A percentile compares a stretch with the other conserved stretches of the same genome.
These are phyloP conservation scores for Xylaria sp. DNA, from an alignment of 2,329 filamentous ascomycete species.

Conservation along the genomic window DNA sequence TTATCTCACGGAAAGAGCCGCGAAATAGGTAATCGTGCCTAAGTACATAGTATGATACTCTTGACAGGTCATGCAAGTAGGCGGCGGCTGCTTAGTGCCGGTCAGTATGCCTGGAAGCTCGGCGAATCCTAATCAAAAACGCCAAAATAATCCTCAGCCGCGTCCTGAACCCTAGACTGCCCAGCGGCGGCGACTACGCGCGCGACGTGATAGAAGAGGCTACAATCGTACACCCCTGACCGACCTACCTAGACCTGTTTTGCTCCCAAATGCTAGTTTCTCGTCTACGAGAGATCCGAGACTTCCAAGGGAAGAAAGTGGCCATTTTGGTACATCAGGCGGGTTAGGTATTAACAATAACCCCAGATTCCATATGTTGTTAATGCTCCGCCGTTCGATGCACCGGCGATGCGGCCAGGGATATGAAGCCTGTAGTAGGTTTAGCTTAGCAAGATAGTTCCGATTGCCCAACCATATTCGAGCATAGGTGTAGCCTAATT, in stretches of 20 bases:
- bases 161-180: neutral
- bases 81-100: neutral
- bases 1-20: neutral
- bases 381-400: neutral
- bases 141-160: neutral
- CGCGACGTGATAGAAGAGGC: conserved; percentile 6
- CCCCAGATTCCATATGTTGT: neutral
- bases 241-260: neutral
- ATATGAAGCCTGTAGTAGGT: neutral
- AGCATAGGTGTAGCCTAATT: neutral
- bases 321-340: too few relatives aligned
- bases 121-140: neutral
- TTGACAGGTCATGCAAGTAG: neutral
- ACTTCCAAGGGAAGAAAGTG: neutral
- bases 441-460: neutral
- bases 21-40: neutral
- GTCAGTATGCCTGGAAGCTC: neutral
- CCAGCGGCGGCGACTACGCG: neutral
- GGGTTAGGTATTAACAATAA: too few relatives aligned
- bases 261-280: neutral
- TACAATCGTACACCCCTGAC: neutral
- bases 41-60: neutral
- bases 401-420: neutral
- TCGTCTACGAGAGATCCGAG: neutral
- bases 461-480: neutral